These are phyloP conservation scores for Tetrahymena malaccensis DNA, from an alignment of 73 alveolate species.

Conservation along the genomic window DNA sequence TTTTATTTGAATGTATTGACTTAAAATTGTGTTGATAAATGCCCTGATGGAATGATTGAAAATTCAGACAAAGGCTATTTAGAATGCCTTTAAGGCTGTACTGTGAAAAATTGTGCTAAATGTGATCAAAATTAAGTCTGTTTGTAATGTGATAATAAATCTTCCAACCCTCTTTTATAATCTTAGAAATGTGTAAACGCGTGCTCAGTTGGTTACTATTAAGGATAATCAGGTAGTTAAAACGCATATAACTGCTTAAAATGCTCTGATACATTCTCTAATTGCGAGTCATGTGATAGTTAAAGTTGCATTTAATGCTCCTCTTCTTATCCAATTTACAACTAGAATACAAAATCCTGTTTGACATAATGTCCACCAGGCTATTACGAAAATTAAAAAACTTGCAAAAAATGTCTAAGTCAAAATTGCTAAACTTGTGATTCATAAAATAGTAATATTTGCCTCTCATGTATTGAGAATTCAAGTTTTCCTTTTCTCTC, in stretches of 20 bases:
- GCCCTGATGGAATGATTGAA: no score
- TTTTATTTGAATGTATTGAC: no score
- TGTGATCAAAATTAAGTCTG: no score
- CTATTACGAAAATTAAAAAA: not conserved
- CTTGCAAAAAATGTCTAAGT: not conserved
- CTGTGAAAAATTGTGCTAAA: no score
- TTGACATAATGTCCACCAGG: not conserved
- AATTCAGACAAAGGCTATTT: no score
- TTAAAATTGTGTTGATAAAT: no score
- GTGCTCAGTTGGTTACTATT: not conserved
- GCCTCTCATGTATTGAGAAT: not conserved
- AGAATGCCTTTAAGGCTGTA: no score
- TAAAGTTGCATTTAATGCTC: not conserved
- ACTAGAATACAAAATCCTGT: not conserved
- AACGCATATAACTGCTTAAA: not conserved
- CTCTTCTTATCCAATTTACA: not conserved
- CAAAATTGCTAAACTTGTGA: not conserved
- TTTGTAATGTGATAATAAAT: no score
- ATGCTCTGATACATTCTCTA: not conserved
- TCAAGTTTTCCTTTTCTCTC: not conserved
- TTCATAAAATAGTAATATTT: not conserved
- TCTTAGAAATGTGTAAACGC: not conserved
- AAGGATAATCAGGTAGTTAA: not conserved
- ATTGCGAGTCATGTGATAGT: not conserved
- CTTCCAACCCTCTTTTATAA: no score